phyloP scores from a whole-genome alignment of 2,329 filamentous ascomycete species.

The Colletotrichum ledebouriae region DNA sequence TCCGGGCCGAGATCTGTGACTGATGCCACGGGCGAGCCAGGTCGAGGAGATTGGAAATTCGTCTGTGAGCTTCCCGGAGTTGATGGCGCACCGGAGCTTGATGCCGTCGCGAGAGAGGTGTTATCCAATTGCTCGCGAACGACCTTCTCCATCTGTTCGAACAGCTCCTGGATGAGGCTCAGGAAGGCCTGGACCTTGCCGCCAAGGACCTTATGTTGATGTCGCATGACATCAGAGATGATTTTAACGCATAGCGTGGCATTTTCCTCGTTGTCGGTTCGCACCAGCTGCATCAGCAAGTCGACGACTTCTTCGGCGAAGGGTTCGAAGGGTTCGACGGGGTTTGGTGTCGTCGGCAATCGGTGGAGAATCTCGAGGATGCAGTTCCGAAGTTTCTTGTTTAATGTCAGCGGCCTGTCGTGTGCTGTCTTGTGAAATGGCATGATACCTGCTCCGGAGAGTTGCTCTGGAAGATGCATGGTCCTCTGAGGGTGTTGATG shows the following conservation, averaged over 20 bases:
- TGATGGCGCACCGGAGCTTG: slow-evolving; percentile 71
- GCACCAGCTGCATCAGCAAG: slow-evolving; percentile 88
- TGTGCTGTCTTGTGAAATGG: slow-evolving; percentile 14
- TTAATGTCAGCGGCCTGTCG: slow-evolving; percentile 44
- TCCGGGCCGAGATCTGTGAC: slow-evolving; percentile 86
- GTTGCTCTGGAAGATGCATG: slow-evolving; percentile 91
- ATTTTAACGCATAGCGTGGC: slow-evolving; percentile 98
- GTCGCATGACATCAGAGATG: slow-evolving; percentile 94
- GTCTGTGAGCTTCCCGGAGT: slow-evolving; percentile 75
- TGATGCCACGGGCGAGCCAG: slow-evolving; percentile 88
- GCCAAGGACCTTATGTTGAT: slow-evolving; percentile 85
- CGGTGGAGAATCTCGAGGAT: slow-evolving; percentile 95
- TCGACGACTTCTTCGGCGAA: slow-evolving; percentile 92
- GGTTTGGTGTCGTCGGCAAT: slow-evolving; percentile 77
- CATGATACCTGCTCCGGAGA: slow-evolving; percentile 84
- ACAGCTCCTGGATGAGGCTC: slow-evolving; percentile 93
- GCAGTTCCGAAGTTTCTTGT: slow-evolving; percentile 88
- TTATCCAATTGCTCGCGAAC: slow-evolving; percentile 96
- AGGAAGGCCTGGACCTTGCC: slow-evolving; percentile 91
- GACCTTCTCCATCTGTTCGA: slow-evolving; percentile 93
- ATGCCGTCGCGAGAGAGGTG: slow-evolving; percentile 67
- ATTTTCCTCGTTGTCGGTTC: slow-evolving; percentile 97
- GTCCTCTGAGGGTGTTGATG: slow-evolving; percentile 84
- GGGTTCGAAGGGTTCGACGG: slow-evolving; percentile 85
- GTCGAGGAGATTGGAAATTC: slow-evolving; percentile 88